phyloP scores from a whole-genome alignment of 441 rosid genomes.

The Oxalis stricta region DNA sequence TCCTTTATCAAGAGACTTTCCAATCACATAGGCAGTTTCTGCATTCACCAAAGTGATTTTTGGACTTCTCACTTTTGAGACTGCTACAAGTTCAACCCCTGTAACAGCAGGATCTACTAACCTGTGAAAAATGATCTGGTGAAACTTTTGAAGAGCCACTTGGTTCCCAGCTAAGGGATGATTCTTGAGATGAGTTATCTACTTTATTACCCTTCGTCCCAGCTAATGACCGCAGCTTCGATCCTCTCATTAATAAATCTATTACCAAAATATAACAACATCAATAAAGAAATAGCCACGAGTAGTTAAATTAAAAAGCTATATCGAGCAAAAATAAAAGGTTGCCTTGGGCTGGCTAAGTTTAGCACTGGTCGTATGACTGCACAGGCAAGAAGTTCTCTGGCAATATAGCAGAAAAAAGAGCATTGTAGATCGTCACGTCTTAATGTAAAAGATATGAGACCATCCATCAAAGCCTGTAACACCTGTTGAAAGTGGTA shows the following conservation, averaged over 20 bases:
- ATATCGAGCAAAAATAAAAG: slow-evolving; percentile 9
- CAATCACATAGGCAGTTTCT: slow-evolving; percentile 27
- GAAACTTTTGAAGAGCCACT: slow-evolving; percentile 52
- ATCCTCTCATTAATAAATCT: slow-evolving; percentile 96
- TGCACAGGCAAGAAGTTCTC: slow-evolving; percentile 96
- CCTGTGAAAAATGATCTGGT: slow-evolving; percentile 64
- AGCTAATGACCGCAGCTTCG: slow-evolving; percentile 54
- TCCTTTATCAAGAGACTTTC: slow-evolving; percentile 47
- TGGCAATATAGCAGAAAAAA: slow-evolving; percentile 58
- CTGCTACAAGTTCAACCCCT: slow-evolving; percentile 93
- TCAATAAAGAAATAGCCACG: background rate
- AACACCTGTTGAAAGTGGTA: slow-evolving; percentile 54
- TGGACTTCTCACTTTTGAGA: slow-evolving; percentile 52
- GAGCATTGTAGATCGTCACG: slow-evolving; percentile 81
- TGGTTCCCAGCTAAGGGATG: slow-evolving; percentile 38
- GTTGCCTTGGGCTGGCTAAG: slow-evolving; percentile 80
- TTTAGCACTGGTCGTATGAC: slow-evolving; percentile 88
- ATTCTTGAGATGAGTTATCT: slow-evolving; percentile 30
- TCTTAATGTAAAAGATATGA: slow-evolving; percentile 68
- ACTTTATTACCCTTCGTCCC: slow-evolving; percentile 43
- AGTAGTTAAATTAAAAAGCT: no score
- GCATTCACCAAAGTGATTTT: slow-evolving; percentile 18
- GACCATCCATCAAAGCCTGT: slow-evolving; percentile 82
- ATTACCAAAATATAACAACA: slow-evolving; percentile 16
- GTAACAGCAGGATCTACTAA: slow-evolving; percentile 69